Evolutionary conservation across 345 rosid genomes (phyloP).

Genomic region (Rhizophora mangle): DNA sequence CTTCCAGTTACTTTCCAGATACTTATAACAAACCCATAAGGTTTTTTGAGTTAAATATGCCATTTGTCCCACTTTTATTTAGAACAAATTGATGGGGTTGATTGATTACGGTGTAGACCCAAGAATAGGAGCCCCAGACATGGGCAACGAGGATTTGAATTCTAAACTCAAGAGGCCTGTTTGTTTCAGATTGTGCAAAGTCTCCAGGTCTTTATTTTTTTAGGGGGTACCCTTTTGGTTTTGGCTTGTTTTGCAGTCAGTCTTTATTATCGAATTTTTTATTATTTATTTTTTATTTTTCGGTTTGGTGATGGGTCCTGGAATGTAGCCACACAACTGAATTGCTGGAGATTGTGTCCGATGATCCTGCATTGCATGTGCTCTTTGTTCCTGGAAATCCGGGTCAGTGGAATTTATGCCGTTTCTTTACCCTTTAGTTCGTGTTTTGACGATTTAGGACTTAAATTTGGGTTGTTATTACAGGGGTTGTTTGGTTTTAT

Average conservation of each 20-base stretch:
- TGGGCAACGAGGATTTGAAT: conserved; percentile 41
- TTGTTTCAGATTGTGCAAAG: conserved; percentile 53
- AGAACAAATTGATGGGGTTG: too few relatives aligned
- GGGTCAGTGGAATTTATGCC: conserved; percentile 3
- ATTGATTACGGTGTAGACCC: background rate
- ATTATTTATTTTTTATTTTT: background rate
- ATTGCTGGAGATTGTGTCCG: conserved; percentile 63
- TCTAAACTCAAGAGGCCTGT: conserved; percentile 32
- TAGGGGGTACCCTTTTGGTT: background rate
- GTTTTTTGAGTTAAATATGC: too few relatives aligned
- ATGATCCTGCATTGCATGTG: conserved; percentile 55
- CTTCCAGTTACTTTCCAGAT: background rate
- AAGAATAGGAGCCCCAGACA: conserved; percentile 22
- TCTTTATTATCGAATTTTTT: background rate
- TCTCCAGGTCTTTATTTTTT: conserved; percentile 45
- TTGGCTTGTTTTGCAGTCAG: background rate
- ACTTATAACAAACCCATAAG: background rate
- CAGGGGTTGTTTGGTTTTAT: conserved; percentile 74
- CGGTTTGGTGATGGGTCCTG: background rate
- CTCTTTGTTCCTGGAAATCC: conserved; percentile 65
- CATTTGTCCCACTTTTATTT: too few relatives aligned
- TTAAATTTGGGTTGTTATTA: background rate
- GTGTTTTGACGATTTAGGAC: background rate
- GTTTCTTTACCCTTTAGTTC: background rate
- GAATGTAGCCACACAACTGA: conserved; percentile 53